Conservation (phyloP, 352 stramenopile genomes). For the Globisporangium megalacanthum region DNA sequence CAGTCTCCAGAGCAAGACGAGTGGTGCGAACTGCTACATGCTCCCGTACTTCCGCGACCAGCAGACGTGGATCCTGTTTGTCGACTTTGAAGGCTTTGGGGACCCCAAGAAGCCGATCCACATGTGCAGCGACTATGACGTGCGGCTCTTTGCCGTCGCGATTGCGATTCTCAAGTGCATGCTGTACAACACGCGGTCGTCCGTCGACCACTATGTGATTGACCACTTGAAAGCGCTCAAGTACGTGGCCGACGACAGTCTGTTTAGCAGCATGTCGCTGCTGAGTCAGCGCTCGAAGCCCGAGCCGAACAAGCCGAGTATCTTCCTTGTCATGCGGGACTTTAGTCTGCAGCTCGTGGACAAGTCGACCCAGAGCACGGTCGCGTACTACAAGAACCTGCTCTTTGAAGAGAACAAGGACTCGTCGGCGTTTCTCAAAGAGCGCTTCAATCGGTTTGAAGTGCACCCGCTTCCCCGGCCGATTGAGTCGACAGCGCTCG, state of each 20-base stretch:
- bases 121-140: not conserved
- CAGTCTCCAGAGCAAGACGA: not conserved
- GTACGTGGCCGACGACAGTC: not conserved
- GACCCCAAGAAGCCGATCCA: not conserved
- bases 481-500: not conserved
- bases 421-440: not conserved
- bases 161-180: not conserved
- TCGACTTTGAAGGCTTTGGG: not conserved
- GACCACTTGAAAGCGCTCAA: slow-evolving; percentile 1
- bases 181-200: not conserved
- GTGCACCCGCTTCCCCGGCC: not conserved
- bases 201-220: not conserved
- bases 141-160: not conserved
- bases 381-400: slow-evolving; percentile 1
- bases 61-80: not conserved
- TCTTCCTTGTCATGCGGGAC: not conserved
- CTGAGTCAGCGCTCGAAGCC: not conserved
- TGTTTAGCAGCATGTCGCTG: not conserved
- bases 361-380: not conserved
- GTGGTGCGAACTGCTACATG: not conserved
- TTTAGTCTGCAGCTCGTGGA: not conserved
- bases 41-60: not conserved
- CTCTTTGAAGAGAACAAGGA: not conserved
- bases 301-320: not conserved
- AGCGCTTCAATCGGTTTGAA: not conserved